Percentiles rank a stretch among this genome's conserved stretches.
These are phyloP conservation scores for Lanzia echinophila DNA, from an alignment of 2,329 filamentous ascomycete species.

Conservation along the genomic window DNA sequence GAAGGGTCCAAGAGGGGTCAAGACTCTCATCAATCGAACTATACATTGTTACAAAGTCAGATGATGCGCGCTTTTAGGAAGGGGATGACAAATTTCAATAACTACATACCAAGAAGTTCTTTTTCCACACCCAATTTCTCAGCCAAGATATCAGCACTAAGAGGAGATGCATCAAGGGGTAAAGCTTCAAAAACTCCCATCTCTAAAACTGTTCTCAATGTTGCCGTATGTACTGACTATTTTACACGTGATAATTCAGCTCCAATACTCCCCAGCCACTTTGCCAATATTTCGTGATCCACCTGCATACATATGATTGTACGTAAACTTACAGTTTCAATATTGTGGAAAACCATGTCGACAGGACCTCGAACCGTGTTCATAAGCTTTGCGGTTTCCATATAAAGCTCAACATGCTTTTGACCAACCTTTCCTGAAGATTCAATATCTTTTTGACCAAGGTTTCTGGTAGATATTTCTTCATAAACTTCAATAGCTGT, in stretches of 20 bases:
- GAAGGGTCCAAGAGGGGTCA: conserved; percentile 15
- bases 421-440: neutral
- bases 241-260: conserved; percentile 1
- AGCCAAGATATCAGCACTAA: conserved; percentile 15
- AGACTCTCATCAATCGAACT: conserved; percentile 24
- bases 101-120: conserved; percentile 19
- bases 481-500: conserved; percentile 1
- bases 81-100: neutral
- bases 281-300: neutral
- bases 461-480: neutral
- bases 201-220: conserved; percentile 17
- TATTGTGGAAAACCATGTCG: conserved; percentile 6
- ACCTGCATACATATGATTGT: neutral
- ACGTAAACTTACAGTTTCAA: conserved; percentile 3
- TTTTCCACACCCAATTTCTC: conserved; percentile 20
- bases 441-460: neutral
- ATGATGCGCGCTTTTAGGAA: neutral
- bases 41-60: neutral
- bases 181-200: conserved; percentile 24
- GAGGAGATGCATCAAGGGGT: conserved; percentile 16
- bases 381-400: neutral
- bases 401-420: conserved; percentile 4
- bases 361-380: conserved; percentile 2
- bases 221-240: conserved; percentile 10
- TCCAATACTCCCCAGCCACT: neutral